Evolutionary conservation across 192 early-diverging fungal species (phyloP), one percentile per base, ranked within the genome.

Genomic region (Umbelopsis vinacea): DNA sequence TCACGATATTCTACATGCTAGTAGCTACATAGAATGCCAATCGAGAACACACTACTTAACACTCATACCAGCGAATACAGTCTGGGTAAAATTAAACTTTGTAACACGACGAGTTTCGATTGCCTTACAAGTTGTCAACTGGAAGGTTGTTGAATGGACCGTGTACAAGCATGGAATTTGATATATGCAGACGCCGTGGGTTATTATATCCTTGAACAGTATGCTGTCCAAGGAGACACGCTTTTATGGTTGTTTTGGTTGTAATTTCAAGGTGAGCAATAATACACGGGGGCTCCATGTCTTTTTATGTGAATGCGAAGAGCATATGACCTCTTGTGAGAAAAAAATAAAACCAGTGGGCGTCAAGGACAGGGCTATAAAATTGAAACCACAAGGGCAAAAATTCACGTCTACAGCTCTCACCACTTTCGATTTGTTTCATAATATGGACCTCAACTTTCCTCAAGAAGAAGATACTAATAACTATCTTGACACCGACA

Each of bases 401-500:
- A 63, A 17, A 11, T 63, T 37, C 15, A 35, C 57, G 19, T 29
- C 21, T 63, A 63, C 57, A 35, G 12, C 29, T 37, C 17, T 17
- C 8, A 37, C 33, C 14, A 15, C 17, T 33, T 37, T 63, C 19
- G 14, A 35, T 29, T 37, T 63, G 6, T 63, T n/a, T 63, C 14
- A 37, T 15, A 69, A 52, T 37, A 66, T 83, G 57, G 74, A 74
- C 24, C 66, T 55, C 17, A 72, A 73, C 70, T 73, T 70, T 35
- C 22, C 23, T 5, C 46, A 17, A 19, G 68, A 70, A 73, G 47
- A 70, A 24, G 76, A 78, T 45, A 52, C 21, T 47, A 53, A 71
- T 26, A 79, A 79, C 47, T 26, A 52, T 9, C 47, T 71, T 55
- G 77, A 79, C 22, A 52, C 69, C 15, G 63, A 79, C 33, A 74